A percentile compares a stretch with the other conserved stretches of the same genome.
phyloP scores from a whole-genome alignment of 768 basidiomycete species.

The Trametes cubensis region DNA sequence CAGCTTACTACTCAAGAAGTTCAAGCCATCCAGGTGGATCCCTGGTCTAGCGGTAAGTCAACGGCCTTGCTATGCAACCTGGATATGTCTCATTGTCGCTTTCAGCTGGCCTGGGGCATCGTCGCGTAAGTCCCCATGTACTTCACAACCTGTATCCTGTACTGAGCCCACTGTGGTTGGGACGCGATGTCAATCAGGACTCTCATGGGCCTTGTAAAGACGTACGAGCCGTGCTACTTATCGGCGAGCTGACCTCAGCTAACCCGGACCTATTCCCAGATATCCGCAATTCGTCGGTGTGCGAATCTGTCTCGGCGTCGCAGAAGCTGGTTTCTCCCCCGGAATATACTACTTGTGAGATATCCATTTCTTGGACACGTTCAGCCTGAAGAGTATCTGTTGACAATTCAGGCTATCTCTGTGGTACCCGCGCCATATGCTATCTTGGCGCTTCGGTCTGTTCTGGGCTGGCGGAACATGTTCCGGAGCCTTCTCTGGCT shows the following conservation, averaged over 20 bases:
- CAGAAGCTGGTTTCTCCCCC: conserved; percentile 73
- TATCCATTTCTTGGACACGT: conserved; percentile 16
- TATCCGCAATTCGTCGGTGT: conserved; percentile 64
- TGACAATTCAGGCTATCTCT: conserved; percentile 22
- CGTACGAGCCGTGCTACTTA: conserved; percentile 35
- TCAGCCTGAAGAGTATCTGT: neutral
- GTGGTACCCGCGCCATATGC: conserved; percentile 33
- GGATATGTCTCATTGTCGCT: conserved; percentile 23
- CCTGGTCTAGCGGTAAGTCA: conserved; percentile 61
- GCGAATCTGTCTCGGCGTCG: conserved; percentile 59
- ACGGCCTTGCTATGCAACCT: too few relatives aligned
- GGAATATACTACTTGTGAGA: conserved; percentile 70
- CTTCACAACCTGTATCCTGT: too few relatives aligned
- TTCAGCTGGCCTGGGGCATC: conserved; percentile 59
- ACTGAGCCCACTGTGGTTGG: too few relatives aligned
- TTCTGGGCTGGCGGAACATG: conserved; percentile 32
- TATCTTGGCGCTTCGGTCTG: conserved; percentile 29
- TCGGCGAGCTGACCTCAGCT: neutral
- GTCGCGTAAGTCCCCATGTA: conserved; percentile 60
- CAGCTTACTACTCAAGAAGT: conserved; percentile 57
- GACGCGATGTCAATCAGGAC: too few relatives aligned
- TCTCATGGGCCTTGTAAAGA: conserved; percentile 70
- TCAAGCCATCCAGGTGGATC: conserved; percentile 71
- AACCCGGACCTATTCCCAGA: conserved; percentile 35
- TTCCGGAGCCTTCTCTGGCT: conserved; percentile 29